Evolutionary conservation across 2,329 filamentous ascomycete species (phyloP).

Genomic region (Ceratocystis cacaofunesta): DNA sequence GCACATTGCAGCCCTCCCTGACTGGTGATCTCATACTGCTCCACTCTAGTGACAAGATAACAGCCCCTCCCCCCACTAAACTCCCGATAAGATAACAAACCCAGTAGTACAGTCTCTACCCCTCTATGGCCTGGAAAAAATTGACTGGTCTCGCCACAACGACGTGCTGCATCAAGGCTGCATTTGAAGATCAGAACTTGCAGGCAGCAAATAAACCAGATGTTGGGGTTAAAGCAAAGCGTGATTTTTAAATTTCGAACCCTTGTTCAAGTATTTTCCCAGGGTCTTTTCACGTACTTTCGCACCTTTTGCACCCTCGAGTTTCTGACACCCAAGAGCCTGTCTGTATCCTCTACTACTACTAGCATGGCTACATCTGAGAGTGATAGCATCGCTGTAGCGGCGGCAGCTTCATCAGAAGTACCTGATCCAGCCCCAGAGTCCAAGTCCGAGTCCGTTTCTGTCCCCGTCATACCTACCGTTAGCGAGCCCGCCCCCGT

Average conservation of each 20-base stretch:
- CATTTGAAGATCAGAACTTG: background rate
- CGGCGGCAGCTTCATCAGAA: slow-evolving; percentile 3
- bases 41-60: background rate
- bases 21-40: background rate
- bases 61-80: background rate
- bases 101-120: background rate
- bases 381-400: background rate
- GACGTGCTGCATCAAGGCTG: background rate
- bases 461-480: background rate
- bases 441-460: background rate
- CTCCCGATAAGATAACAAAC: slow-evolving; percentile 9
- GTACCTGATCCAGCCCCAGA: slow-evolving; percentile 18
- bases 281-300: slow-evolving; percentile 5
- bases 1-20: background rate
- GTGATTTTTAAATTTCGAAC: slow-evolving; percentile 6
- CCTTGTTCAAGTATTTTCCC: slow-evolving; percentile 9
- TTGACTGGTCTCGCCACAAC: background rate
- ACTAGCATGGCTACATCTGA: slow-evolving; percentile 19
- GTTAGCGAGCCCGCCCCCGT: background rate
- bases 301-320: slow-evolving; percentile 5
- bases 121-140: slow-evolving; percentile 6
- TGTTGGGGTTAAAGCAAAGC: slow-evolving; percentile 13
- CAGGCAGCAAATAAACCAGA: slow-evolving; percentile 22
- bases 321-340: slow-evolving; percentile 22
- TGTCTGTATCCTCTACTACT: slow-evolving; percentile 14